Evolutionary conservation across 768 basidiomycete species (phyloP), one percentile per base, ranked within the genome.

Genomic region (Kwoniella sp.): DNA sequence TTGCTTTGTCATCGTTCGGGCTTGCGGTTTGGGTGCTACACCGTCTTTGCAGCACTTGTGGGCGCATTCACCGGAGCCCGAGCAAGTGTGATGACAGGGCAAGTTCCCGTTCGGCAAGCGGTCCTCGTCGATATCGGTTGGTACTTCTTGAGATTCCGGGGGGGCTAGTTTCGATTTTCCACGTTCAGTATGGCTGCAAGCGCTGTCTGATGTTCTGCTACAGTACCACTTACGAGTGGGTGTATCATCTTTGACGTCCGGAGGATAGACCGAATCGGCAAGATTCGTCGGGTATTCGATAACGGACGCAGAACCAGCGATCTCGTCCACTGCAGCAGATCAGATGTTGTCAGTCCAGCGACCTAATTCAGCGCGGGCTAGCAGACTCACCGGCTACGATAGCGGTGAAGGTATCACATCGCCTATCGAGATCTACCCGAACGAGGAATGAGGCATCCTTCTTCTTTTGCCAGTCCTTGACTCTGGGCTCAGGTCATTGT

Each of bases 261-360:
- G 13, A 24, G 65, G 63, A 40, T 58, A 60, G 26, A 53, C 44
- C 1, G 47, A 47, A 15, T 51, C 53, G 21, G 51, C 58, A 19
- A 91, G 64, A 15, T 79, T 79, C 17, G 90, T 89, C 71, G 85
- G 87, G 73, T 88, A 87, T 0, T 82, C 80, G 33, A 82, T 76
- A 7, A 82, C 80, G 12, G 86, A 80, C 0, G 84, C 80, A 9
- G 88, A 80, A 6, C 92, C 92, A 24, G 90, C 91, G 25, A 87
- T 81, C 30, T 83, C 84, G 80, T 93, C 92, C 89, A 92, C 71
- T 62, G 30, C n/a, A n/a, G n/a, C n/a, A n/a, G 52, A 24, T 47
- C 33, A 57, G 26, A 33, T 13, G 33, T 5, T 33, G 55, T 57
- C 33, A 63, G 37, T n/a, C 36, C 8, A 29, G 44, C 22, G 33